Base-by-base conservation (phyloP, 352 stramenopile genomes). In the Globisporangium spinosum region DNA sequence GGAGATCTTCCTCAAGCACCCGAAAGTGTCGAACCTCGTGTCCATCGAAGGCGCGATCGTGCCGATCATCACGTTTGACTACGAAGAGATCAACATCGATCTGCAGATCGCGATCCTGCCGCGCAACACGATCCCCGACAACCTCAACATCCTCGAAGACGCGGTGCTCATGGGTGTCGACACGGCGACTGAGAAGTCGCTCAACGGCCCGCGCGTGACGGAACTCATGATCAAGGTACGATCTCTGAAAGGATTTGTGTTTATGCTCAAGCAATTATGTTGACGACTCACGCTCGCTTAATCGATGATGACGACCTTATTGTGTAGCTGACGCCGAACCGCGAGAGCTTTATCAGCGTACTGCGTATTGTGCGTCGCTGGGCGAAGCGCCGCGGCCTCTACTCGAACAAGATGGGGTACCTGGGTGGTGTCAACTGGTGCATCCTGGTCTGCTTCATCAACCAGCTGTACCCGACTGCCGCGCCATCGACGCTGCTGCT, bases 401-500 rank as follows among this genome's bases (percentile, higher is more conserved):
- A 99, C 79, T 98, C 92, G 55, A 99, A 99, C 86, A 98, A 99
- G 70, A 95, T 99, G 77, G 98, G 98, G 10, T 99, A 99, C 73
- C 77, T 99, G 2, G 98, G 98, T 59, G 98, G 98, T 70, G 93
- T 99, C 22, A 99, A 99, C 78, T 99, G 89, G 82, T 98, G 97
- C 65, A 99, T 99, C 70, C 79, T 99, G 58, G 96, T 99, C 27
- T 98, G 92, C 70, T 98, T 98, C 59, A 93, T 99, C 58, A 99
- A 96, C 53, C 89, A 96, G 63, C 65, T 97, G 59, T 96, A 96
- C 74, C 89, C 89, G 25, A 95, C 85, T 3, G 89, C 89, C 9
- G 88, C 88, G 12, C 87, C 89, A 0, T 94, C 89, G 29, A 96
- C 89, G 25, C 70, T 97, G 38, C 68, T 97, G 35, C 68, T 93